Base-by-base conservation (phyloP, 768 basidiomycete species). In the Macrolepiota albuminosa region DNA sequence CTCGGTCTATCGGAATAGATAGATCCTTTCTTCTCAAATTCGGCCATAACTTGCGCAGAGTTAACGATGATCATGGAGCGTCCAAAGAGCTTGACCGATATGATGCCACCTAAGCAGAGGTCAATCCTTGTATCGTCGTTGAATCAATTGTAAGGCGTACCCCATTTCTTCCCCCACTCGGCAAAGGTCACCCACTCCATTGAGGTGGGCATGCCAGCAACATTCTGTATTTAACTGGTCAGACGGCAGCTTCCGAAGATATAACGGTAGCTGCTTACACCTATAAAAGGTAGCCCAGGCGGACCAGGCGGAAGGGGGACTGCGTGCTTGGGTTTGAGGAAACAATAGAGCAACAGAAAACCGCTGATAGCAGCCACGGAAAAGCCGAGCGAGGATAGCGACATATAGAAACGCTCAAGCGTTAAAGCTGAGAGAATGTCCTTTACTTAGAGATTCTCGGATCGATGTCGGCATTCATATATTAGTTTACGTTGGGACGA, bases 81-180 rank as follows among this genome's bases (percentile, higher is more conserved):
- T 6, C 81, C 80, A 8, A 84, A 62, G 13, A 81, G 68, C 31
- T 67, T 75, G 26, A 81, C 71, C 4, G 69, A 78, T 42, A 69
- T 62, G 26, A 76, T 71, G 5, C 64, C 76, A 45, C 80, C 79
- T 81, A 52, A n/a, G 11, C n/a, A 43, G 26, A 42, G 16, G 36
- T 55, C 21, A 48, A 36, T 50, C 26, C 3, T 16, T 49, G 14
- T 24, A 14, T 40, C 16, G 33, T 24, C 39, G 13, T 31, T 13
- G 13, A 11, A 54, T 33, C 21, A 33, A 21, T 33, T 33, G 10
- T 6, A 3, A 26, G 8, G 66, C 75, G 1, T 49, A 79, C 84
- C 83, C 62, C 77, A 85, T 70, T 78, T 78, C n/a, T 71, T 70
- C 3, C 82, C 78, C 79, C 84, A 79, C 46, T 83, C 75, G 6